Evolutionary conservation across 176 grass and related monocot species (phyloP).

Genomic region (Poa pratensis): DNA sequence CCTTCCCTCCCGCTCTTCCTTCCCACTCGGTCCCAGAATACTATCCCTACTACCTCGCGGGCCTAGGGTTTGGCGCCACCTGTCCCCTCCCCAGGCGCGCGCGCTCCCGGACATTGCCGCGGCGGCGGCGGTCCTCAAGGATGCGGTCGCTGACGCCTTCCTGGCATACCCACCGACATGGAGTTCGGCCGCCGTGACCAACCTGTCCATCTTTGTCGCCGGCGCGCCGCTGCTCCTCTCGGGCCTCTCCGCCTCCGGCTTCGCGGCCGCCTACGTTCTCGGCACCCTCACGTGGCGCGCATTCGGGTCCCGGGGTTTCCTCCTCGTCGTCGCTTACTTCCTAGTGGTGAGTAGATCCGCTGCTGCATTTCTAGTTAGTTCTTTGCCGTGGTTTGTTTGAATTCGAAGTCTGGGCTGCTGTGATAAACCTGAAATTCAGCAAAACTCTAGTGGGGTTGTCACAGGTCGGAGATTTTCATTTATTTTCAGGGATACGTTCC

Average conservation of each 20-base stretch:
- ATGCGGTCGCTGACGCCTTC: constrained; percentile 55
- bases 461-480: not conserved
- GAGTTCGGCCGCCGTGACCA: constrained; percentile 59
- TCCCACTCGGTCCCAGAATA: not conserved
- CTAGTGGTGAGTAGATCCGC: constrained; percentile 59
- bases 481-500: not conserved
- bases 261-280: constrained; percentile 68
- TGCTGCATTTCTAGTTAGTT: too few relatives aligned
- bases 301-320: constrained; percentile 57
- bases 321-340: constrained; percentile 79
- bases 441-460: not conserved
- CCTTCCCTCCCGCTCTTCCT: not conserved
- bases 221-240: constrained; percentile 70
- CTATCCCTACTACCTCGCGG: not conserved
- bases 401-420: not conserved
- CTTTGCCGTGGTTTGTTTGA: not conserved
- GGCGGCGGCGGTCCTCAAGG: constrained; percentile 29
- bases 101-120: constrained; percentile 42
- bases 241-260: constrained; percentile 75
- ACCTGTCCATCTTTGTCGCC: constrained; percentile 67
- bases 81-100: constrained; percentile 19
- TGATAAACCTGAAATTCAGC: not conserved
- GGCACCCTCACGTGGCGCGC: constrained; percentile 82
- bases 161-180: constrained; percentile 66
- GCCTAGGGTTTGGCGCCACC: constrained; percentile 22